Evolutionary conservation across 495 filamentous ascomycete genomes (phyloP), one percentile per base, ranked within the genome.

Genomic region (Tuber aestivum): DNA sequence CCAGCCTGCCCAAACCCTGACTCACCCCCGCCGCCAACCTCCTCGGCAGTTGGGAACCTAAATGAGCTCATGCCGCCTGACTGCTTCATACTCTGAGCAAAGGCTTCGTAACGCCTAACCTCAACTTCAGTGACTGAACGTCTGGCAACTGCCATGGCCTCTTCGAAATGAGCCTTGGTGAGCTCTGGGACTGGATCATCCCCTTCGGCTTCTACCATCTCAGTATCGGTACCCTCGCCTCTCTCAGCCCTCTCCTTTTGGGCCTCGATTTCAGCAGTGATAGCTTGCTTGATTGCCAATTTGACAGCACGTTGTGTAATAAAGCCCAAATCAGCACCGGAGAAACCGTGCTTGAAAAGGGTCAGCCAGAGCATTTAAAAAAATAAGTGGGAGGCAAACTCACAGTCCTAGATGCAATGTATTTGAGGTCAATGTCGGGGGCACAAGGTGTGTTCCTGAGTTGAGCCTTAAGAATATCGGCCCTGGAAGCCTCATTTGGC

Each of bases 241-340:
- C 90, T 92, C 75, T 92, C 94, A 85, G 97, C 95, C 76, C 92
- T 94, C 78, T 90, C 90, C 88, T 96, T 97, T 78, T 87, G 86
- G 77, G 92, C 91, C 87, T 97, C 92, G 77, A 99, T 97, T 73
- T 97, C 94, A 71, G 87, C 83, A 18, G 89, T 85, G 84, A 99
- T 99, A n/a, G 94, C 89, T 85, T 99, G 91, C 89, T 97, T 99
- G 87, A 99, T 99, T 77, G 95, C 95, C 80, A 99, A 90, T 89
- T 99, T 99, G 88, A 97, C 95, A 76, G 95, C 95, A 83, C 95
- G 94, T 87, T 99, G 95, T 37, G 95, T 97, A 83, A 99, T 92
- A 87, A 97, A 99, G 80, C 95, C 96, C 84, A 99, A 90, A 92
- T 99, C 95, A 84, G 95, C 95, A 93, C 95, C 95, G 75, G 95